Evolutionary conservation across 495 filamentous ascomycete genomes (phyloP), one percentile per base, ranked within the genome.

Genomic region (Aspergillus bertholletiae): DNA sequence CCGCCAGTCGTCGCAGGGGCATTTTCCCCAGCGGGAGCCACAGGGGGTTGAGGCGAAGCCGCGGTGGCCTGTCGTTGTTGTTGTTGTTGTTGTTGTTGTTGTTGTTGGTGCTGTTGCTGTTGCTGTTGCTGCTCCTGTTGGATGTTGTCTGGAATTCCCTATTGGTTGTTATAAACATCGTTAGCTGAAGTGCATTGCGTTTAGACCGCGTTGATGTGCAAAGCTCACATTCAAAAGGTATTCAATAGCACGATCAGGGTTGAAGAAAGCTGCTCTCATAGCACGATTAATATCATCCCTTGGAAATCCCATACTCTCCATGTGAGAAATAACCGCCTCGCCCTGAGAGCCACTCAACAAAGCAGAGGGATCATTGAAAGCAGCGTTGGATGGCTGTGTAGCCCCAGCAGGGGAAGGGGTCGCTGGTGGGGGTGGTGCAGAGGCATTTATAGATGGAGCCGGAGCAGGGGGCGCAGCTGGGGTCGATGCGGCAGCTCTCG

Each of bases 241-340:
- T 68, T 98, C 94, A 34, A 98, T 92, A 26, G 94, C 94, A 70
- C 94, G 90, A 62, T 98, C 92, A 3, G 93, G 92, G 76, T 97
- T 98, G 77, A 85, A 94, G 70, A 88, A 98, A 6, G 94, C 94
- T 60, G 94, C 94, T 57, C 94, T 86, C 86, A 98, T 93, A 35
- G 94, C 94, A 55, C 86, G 84, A 55, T 96, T 90, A 56, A 96
- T 96, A 61, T 95, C 88, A 18, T 84, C 76, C 61, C 92, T 76
- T 45, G 87, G 80, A 60, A 97, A 98, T 4, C 94, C 94, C 94
- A 98, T 98, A 48, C 83, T 84, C 74, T 96, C 91, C 90, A 98
- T 96, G 66, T 92, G 89, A n/a, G 85, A 78, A 67, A 96, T 89
- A n/a, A 90, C 90, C 49, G 84, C 83, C 49, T 90, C 85, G 53